Conservation (phyloP, 192 early-diverging fungal species). For the Coemansia reversa region DNA sequence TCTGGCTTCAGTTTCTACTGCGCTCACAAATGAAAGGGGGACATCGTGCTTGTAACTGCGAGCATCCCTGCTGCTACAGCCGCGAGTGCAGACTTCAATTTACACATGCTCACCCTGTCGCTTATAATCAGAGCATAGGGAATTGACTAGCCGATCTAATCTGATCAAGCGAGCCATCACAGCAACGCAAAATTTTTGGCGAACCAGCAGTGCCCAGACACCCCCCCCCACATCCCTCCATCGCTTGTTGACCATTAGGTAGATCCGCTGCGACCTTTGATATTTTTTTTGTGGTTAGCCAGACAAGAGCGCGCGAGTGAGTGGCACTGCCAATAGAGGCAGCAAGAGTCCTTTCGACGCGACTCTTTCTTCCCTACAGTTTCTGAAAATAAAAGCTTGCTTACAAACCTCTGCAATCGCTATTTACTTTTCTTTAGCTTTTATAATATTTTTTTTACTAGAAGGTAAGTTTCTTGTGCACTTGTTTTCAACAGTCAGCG, state of each 20-base stretch:
- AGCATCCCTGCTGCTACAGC: neutral
- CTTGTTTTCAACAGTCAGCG: neutral
- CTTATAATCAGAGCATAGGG: no score
- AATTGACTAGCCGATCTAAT: neutral
- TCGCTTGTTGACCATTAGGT: slow-evolving; percentile 9
- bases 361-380: neutral
- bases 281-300: neutral
- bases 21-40: slow-evolving; percentile 2
- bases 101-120: no score
- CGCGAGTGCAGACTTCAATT: neutral
- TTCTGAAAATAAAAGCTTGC: slow-evolving; percentile 1
- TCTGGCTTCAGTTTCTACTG: slow-evolving; percentile 11
- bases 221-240: neutral
- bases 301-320: neutral
- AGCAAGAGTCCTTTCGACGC: neutral
- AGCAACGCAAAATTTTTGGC: slow-evolving; percentile 11
- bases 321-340: neutral
- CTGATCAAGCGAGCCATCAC: slow-evolving; percentile 9
- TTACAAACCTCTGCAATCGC: slow-evolving; percentile 1
- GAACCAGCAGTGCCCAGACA: slow-evolving; percentile 10
- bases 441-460: slow-evolving; percentile 9
- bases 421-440: slow-evolving; percentile 7
- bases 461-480: slow-evolving; percentile 9
- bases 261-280: neutral
- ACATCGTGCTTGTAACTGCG: neutral